These are phyloP conservation scores for Echites panduratus DNA, from an alignment of 257 asterid genomes.

Conservation along the genomic window DNA sequence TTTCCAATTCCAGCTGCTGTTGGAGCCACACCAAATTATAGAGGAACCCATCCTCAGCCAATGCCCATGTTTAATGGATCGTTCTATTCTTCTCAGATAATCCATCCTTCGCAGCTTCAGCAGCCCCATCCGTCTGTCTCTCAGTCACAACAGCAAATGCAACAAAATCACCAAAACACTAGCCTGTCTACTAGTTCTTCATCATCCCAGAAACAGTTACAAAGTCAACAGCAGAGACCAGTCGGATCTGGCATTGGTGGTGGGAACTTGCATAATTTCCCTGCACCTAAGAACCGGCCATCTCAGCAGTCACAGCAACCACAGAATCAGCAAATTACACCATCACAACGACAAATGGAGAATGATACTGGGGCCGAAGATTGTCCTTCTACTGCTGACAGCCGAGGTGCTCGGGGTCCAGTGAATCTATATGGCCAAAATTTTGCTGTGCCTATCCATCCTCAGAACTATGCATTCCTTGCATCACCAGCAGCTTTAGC, in stretches of 20 bases:
- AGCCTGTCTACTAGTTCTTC: conserved; percentile 51
- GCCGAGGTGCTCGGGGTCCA: conserved; percentile 49
- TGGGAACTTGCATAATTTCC: conserved; percentile 39
- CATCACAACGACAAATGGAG: conserved; percentile 41
- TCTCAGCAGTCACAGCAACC: conserved; percentile 44
- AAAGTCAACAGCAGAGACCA: conserved; percentile 48
- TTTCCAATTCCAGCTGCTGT: conserved; percentile 75
- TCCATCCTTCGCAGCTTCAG: conserved; percentile 72
- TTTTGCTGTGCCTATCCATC: conserved; percentile 63
- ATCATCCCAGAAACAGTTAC: conserved; percentile 69
- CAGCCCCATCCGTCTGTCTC: conserved; percentile 36
- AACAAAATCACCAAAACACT: conserved; percentile 48
- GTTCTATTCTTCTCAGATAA: conserved; percentile 73
- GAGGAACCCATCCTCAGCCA: conserved; percentile 70
- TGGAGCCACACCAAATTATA: conserved; percentile 63
- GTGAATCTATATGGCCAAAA: conserved; percentile 59
- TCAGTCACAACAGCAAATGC: conserved; percentile 41
- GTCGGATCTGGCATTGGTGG: conserved; percentile 32
- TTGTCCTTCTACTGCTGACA: conserved; percentile 52
- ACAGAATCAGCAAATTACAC: conserved; percentile 41
- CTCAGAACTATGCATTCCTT: conserved; percentile 61
- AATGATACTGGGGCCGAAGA: conserved; percentile 56
- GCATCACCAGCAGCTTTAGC: conserved; percentile 49
- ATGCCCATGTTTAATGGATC: conserved; percentile 84
- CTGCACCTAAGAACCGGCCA: conserved; percentile 42